A percentile compares a stretch with the other conserved stretches of the same genome.
Evolutionary conservation across 805 yeast species (phyloP).

Genomic region (Ogataea polymorpha): DNA sequence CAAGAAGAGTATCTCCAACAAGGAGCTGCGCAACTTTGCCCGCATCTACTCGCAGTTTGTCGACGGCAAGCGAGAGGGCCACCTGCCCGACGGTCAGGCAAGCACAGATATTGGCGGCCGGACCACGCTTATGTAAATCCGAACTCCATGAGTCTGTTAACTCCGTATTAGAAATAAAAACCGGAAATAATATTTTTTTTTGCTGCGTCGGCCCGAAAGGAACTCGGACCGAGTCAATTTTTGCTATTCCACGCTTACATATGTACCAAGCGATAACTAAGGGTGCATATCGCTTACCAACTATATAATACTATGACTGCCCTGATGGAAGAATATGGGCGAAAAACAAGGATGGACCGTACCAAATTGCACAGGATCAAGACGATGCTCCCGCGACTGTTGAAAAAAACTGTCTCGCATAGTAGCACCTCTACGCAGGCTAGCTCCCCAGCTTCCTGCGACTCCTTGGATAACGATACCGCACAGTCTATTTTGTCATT

Average conservation of each 20-base stretch:
- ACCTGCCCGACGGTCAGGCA: conserved; percentile 82
- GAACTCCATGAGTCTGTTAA: neutral
- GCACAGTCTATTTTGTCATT: neutral
- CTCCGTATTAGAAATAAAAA: conserved; percentile 4
- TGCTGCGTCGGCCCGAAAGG: neutral
- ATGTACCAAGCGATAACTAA: neutral
- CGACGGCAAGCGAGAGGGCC: conserved; percentile 65
- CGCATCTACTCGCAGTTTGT: conserved; percentile 70
- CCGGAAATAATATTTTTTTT: neutral
- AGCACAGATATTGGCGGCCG: conserved; percentile 83
- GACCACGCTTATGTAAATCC: conserved; percentile 65
- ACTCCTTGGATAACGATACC: neutral
- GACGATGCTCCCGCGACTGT: conserved; percentile 1
- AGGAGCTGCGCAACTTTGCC: conserved; percentile 62
- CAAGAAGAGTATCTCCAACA: conserved; percentile 80
- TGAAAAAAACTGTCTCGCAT: neutral
- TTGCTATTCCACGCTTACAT: no score
- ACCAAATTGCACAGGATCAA: neutral
- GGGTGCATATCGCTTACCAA: neutral
- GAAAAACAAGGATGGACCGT: neutral
- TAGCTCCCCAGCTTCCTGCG: neutral
- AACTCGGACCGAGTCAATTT: neutral
- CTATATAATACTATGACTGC: neutral
- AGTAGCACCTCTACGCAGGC: neutral
- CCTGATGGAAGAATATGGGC: neutral